Percentiles rank a stretch among this genome's conserved stretches.
Evolutionary conservation across 176 grass and related monocot species (phyloP).

Genomic region (Musa schizocarpa): DNA sequence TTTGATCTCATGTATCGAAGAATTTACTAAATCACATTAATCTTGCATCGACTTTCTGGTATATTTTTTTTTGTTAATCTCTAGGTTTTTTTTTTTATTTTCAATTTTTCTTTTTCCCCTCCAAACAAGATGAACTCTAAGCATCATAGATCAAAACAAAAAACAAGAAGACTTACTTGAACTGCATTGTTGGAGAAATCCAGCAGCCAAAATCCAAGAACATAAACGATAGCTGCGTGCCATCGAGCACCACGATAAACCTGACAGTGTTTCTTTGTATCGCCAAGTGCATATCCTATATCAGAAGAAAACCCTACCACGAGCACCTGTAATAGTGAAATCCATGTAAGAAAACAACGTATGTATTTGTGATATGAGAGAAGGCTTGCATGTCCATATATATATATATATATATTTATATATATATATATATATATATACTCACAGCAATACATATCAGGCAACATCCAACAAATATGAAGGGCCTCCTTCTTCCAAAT

Average conservation of each 20-base stretch:
- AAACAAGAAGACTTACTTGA: constrained; percentile 34
- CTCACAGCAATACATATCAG: constrained; percentile 59
- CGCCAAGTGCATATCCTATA: constrained; percentile 64
- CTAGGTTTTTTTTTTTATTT: too few species aligned
- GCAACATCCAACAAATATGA: constrained; percentile 57
- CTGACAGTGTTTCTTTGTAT: constrained; percentile 72
- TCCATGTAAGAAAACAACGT: neutral
- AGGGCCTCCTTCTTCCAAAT: constrained; percentile 69
- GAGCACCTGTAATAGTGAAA: constrained; percentile 36
- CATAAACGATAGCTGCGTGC: constrained; percentile 74
- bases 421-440: constrained; percentile 9
- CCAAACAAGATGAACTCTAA: too few species aligned
- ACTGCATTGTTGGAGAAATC: constrained; percentile 93
- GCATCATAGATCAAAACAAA: too few species aligned
- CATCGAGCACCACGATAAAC: constrained; percentile 63
- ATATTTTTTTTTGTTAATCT: too few species aligned
- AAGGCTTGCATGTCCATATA: neutral
- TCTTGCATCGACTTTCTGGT: too few species aligned
- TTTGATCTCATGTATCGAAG: too few species aligned
- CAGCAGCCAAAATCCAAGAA: constrained; percentile 86
- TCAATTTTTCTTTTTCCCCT: too few species aligned
- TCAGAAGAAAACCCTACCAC: constrained; percentile 79
- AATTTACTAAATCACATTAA: too few species aligned
- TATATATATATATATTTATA: constrained; percentile 13
- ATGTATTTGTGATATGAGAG: neutral